A percentile compares a stretch with the other conserved stretches of the same genome.
phyloP scores from a whole-genome alignment of 129 eudicot species.

The Kitagawia praeruptora region DNA sequence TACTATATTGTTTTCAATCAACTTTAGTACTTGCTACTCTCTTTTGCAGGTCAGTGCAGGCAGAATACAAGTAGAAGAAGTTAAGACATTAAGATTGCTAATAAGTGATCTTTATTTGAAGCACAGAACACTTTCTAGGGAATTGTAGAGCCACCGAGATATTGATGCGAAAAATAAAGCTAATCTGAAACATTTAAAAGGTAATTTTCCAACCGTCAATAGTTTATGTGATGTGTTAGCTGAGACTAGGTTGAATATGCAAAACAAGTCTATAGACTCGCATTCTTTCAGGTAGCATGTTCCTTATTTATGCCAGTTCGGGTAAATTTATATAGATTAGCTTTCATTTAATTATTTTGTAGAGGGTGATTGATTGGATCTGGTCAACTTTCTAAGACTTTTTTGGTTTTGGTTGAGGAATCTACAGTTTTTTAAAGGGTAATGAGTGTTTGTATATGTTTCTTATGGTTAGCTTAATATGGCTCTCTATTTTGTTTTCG shows the following conservation, averaged over 20 bases:
- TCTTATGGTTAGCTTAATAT: neutral
- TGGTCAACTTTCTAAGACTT: neutral
- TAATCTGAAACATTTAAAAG: conserved; percentile 55
- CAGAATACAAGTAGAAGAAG: conserved; percentile 40
- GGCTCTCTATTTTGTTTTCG: neutral
- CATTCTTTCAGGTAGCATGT: neutral
- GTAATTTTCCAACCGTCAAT: conserved; percentile 25
- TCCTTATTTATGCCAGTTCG: neutral
- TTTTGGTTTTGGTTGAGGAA: neutral
- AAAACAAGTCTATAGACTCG: neutral
- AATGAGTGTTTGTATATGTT: neutral
- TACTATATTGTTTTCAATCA: neutral
- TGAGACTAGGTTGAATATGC: neutral
- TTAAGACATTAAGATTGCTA: conserved; percentile 44
- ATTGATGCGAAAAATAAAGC: conserved; percentile 70
- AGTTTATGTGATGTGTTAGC: neutral
- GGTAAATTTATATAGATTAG: neutral
- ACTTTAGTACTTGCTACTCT: neutral
- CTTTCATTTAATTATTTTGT: neutral
- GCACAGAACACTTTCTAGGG: conserved; percentile 59
- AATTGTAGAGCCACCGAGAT: conserved; percentile 61
- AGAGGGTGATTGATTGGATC: neutral
- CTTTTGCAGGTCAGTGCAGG: conserved; percentile 44
- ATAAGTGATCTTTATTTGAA: conserved; percentile 63
- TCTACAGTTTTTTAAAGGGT: neutral